A percentile compares a stretch with the other conserved stretches of the same genome.
phyloP scores from a whole-genome alignment of 257 asterid genomes.

The Gardenia jasminoides region DNA sequence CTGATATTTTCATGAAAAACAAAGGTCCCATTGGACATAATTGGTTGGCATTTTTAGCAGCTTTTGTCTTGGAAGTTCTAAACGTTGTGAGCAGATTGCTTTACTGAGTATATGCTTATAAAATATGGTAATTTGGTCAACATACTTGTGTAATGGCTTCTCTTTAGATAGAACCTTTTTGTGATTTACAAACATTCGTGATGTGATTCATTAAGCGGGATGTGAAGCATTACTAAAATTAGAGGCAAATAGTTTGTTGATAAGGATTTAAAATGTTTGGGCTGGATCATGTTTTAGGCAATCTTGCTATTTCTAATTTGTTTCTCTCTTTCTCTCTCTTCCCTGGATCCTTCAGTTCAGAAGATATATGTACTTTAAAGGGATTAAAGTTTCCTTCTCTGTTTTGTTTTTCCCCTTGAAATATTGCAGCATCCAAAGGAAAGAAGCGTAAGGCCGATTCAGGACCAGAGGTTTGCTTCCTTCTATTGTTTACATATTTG shows the following conservation, averaged over 20 bases:
- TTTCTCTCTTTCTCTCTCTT: neutral
- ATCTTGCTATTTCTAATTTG: neutral
- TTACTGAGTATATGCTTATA: neutral
- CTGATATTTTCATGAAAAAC: neutral
- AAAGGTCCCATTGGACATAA: neutral
- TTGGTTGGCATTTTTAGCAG: no score
- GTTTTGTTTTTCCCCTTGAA: neutral
- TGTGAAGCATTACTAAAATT: neutral
- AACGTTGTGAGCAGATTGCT: neutral
- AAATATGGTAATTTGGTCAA: neutral
- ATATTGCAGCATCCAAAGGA: constrained; percentile 67
- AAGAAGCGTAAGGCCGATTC: constrained; percentile 78
- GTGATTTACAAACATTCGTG: neutral
- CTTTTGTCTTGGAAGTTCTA: neutral
- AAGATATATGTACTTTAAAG: no score
- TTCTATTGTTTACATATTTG: constrained; percentile 8
- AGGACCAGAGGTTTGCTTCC: constrained; percentile 57
- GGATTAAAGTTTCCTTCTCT: neutral
- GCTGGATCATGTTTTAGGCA: neutral
- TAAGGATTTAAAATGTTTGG: neutral
- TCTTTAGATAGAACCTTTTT: neutral
- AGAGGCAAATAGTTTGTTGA: neutral
- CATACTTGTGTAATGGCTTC: neutral
- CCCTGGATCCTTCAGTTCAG: no score
- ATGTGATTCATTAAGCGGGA: neutral